A percentile compares a stretch with the other conserved stretches of the same genome.
phyloP scores from a whole-genome alignment of 164 flowering plant species.

The Stephania japonica region DNA sequence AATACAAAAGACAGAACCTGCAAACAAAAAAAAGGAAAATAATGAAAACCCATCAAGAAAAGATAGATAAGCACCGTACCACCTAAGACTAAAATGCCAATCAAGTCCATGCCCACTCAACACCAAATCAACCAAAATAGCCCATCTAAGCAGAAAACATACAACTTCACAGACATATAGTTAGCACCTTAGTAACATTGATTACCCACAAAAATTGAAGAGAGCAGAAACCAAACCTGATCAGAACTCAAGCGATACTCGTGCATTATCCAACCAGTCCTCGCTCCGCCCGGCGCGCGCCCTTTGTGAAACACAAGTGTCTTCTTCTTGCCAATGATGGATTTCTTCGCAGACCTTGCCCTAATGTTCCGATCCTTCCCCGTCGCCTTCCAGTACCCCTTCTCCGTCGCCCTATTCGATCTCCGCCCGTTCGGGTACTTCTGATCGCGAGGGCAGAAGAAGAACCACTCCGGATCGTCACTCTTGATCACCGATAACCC shows the following conservation, averaged over 20 bases:
- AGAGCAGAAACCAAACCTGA: background rate
- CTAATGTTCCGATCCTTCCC: constrained; percentile 18
- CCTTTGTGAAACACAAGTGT: constrained; percentile 8
- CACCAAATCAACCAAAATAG: too few species aligned
- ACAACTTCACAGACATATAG: background rate
- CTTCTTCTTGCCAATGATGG: constrained; percentile 8
- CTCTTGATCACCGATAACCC: constrained; percentile 5
- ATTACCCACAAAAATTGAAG: background rate
- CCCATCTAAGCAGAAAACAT: background rate
- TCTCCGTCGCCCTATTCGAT: constrained; percentile 13
- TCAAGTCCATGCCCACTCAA: too few species aligned
- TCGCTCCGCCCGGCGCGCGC: constrained; percentile 9
- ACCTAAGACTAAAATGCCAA: too few species aligned
- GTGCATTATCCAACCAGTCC: constrained; percentile 12
- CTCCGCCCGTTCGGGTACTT: constrained; percentile 18
- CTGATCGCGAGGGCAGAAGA: constrained; percentile 16
- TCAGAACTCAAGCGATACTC: constrained; percentile 6
- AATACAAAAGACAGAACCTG: too few species aligned
- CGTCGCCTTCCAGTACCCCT: constrained; percentile 21
- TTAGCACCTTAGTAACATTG: background rate
- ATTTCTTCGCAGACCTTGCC: background rate
- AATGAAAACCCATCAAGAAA: background rate
- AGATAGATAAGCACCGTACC: background rate
- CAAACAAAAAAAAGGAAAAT: too few species aligned
- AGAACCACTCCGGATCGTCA: constrained; percentile 18